phyloP scores from a whole-genome alignment of 2,329 filamentous ascomycete genomes.

The Aspergillus oerlinghausenensis region DNA sequence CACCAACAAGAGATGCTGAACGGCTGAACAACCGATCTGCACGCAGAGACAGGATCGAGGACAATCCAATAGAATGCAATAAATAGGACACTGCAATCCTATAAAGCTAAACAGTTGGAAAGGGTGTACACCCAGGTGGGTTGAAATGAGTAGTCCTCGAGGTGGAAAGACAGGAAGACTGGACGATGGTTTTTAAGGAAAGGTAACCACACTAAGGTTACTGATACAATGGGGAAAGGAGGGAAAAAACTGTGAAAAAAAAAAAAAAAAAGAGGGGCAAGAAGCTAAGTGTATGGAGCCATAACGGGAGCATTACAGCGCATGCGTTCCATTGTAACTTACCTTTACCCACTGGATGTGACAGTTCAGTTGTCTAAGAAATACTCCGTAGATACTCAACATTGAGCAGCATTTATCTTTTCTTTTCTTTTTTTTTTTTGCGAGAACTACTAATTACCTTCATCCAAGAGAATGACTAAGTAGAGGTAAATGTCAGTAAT shows the following conservation, averaged over 20 bases:
- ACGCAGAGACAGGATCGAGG: neutral
- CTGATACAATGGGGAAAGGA: neutral
- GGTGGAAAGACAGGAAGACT: slow-evolving; percentile 1
- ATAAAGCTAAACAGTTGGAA: neutral
- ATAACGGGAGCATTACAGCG: neutral
- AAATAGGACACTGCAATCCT: slow-evolving; percentile 6
- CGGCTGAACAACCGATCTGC: neutral
- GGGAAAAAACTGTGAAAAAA: slow-evolving; percentile 2
- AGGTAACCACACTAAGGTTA: neutral
- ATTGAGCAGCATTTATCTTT: too few species aligned
- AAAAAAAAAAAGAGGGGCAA: slow-evolving; percentile 6
- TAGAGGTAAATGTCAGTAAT: too few species aligned
- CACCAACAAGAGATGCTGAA: neutral
- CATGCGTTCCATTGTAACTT: neutral
- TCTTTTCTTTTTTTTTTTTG: neutral
- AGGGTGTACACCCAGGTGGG: slow-evolving; percentile 4
- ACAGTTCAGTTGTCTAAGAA: neutral
- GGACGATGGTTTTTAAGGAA: neutral
- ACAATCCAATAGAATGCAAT: neutral
- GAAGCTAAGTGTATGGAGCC: neutral
- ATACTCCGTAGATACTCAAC: neutral
- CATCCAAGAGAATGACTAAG: neutral
- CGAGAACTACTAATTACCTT: neutral
- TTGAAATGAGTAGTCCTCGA: slow-evolving; percentile 7
- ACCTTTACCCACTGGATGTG: neutral